Percentiles rank a stretch among this genome's conserved stretches.
These are phyloP conservation scores for Ceratocystis eucalypticola DNA, from an alignment of 2,329 filamentous ascomycete species.

Conservation along the genomic window DNA sequence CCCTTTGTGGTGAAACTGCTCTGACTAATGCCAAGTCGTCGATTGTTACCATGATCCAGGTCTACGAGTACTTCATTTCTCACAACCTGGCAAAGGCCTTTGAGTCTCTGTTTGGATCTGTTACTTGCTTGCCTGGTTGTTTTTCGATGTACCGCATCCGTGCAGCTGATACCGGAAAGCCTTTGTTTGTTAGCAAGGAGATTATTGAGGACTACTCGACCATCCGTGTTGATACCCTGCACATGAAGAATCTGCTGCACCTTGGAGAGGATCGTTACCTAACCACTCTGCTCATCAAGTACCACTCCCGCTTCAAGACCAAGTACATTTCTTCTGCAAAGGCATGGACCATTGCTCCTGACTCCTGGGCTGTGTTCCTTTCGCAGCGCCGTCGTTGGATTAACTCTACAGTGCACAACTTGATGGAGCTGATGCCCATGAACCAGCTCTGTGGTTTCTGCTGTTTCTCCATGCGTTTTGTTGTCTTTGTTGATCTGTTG, in stretches of 20 bases:
- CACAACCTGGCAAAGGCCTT: constrained; percentile 96
- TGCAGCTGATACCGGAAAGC: constrained; percentile 85
- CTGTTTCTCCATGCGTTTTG: constrained; percentile 98
- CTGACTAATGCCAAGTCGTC: constrained; percentile 87
- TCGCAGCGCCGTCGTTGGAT: constrained; percentile 99
- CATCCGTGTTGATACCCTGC: constrained; percentile 91
- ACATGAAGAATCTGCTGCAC: constrained; percentile 97
- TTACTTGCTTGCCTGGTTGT: constrained; percentile 95
- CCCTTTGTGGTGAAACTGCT: constrained; percentile 85
- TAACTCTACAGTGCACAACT: constrained; percentile 96
- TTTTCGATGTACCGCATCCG: constrained; percentile 99
- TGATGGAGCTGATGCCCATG: constrained; percentile 87
- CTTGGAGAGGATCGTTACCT: constrained; percentile 95
- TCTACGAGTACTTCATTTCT: constrained; percentile 99
- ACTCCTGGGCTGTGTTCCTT: constrained; percentile 86
- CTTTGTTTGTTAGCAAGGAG: constrained; percentile 87
- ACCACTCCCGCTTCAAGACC: constrained; percentile 89
- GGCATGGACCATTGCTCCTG: constrained; percentile 93
- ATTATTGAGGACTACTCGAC: constrained; percentile 78
- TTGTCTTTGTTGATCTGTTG: constrained; percentile 87
- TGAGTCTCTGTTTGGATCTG: constrained; percentile 89
- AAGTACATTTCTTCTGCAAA: constrained; percentile 90
- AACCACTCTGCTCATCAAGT: constrained; percentile 85
- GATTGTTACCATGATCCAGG: constrained; percentile 96
- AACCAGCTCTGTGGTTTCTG: constrained; percentile 96